phyloP scores from a whole-genome alignment of 371 early-diverging fungal species.

The Vairimorpha ceranae region DNA sequence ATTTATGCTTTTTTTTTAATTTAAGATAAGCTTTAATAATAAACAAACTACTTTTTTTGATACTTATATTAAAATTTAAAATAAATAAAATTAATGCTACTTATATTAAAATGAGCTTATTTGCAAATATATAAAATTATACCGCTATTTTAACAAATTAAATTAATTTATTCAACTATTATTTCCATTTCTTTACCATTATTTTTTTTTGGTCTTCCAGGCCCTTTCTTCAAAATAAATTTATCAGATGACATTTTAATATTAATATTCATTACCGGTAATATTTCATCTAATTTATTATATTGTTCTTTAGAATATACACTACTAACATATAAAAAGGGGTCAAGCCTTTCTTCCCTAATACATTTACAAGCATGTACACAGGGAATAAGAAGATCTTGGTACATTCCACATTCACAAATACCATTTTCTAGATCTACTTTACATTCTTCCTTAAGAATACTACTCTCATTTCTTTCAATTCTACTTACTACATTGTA shows the following conservation, averaged over 20 bases:
- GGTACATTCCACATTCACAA: constrained; percentile 61
- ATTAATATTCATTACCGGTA: constrained; percentile 28
- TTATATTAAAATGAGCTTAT: too few relatives aligned
- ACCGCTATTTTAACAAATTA: too few relatives aligned
- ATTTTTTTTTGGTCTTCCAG: constrained; percentile 47
- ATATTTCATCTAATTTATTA: constrained; percentile 16
- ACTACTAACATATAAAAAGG: constrained; percentile 23
- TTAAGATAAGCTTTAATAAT: background rate
- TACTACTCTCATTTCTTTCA: constrained; percentile 38
- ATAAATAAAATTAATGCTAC: too few relatives aligned
- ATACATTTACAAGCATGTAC: constrained; percentile 54
- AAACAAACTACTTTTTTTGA: background rate
- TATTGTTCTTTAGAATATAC: constrained; percentile 30
- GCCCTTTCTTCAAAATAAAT: constrained; percentile 31
- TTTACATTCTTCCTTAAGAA: constrained; percentile 26
- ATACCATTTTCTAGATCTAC: constrained; percentile 51
- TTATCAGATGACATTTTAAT: constrained; percentile 35
- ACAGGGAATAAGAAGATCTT: constrained; percentile 61
- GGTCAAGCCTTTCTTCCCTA: constrained; percentile 25
- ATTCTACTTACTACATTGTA: constrained; percentile 48
- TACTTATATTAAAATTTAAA: too few relatives aligned
- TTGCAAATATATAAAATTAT: too few relatives aligned
- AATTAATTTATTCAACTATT: background rate
- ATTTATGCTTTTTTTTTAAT: background rate
- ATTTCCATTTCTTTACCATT: background rate